These are phyloP conservation scores for Picea abies DNA, from an alignment of 83 land plant genomes.

Conservation along the genomic window DNA sequence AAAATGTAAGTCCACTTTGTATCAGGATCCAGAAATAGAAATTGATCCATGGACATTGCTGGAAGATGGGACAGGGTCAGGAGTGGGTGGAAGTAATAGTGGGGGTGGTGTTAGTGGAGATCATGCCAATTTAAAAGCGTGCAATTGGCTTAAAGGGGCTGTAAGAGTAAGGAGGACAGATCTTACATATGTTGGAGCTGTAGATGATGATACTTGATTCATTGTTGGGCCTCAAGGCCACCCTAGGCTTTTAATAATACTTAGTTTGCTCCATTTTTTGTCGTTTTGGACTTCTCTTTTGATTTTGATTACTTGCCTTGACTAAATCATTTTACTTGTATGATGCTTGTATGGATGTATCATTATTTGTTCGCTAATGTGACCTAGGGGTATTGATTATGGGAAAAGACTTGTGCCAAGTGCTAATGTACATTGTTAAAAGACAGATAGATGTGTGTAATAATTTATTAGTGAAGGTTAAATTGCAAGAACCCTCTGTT, in stretches of 20 bases:
- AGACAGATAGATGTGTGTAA: no score
- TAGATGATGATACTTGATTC: constrained; percentile 90
- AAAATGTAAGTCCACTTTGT: constrained; percentile 51
- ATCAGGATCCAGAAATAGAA: constrained; percentile 69
- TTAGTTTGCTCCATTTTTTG: constrained; percentile 18
- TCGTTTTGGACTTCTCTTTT: constrained; percentile 7
- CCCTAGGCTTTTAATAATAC: constrained; percentile 16
- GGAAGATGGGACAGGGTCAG: constrained; percentile 81
- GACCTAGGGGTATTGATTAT: not conserved
- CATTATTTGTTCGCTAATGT: constrained; percentile 1
- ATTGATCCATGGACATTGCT: constrained; percentile 91
- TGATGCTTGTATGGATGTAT: constrained; percentile 10
- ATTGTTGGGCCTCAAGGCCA: constrained; percentile 22
- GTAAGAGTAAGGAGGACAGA: constrained; percentile 90
- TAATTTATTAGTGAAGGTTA: no score
- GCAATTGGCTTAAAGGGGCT: constrained; percentile 89
- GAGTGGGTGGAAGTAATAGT: constrained; percentile 31
- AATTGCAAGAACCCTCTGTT: no score
- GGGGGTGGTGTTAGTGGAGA: constrained; percentile 50
- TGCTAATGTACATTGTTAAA: not conserved
- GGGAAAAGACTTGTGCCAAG: not conserved
- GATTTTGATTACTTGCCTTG: constrained; percentile 7
- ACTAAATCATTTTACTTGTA: constrained; percentile 10
- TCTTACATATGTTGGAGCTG: constrained; percentile 86
- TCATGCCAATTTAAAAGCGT: constrained; percentile 69